Evolutionary conservation across 202 grass and related monocot species (phyloP).

Genomic region (Bolboschoenoplectus hybrid): DNA sequence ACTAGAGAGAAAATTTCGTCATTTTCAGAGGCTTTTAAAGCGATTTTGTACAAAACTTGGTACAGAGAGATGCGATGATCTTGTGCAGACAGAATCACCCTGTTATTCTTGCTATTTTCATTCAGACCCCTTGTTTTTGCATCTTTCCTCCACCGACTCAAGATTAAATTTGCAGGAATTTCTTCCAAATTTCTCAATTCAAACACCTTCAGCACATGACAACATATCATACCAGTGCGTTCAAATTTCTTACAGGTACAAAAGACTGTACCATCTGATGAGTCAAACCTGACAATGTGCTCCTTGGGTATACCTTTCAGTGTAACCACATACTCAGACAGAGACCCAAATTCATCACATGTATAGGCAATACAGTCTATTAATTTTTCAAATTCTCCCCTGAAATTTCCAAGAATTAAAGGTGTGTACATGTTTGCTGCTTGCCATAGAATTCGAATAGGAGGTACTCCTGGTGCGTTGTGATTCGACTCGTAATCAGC

Average conservation of each 20-base stretch:
- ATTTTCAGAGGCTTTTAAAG: slow-evolving; percentile 84
- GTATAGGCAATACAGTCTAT: slow-evolving; percentile 66
- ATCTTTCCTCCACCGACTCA: slow-evolving; percentile 88
- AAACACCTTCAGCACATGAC: slow-evolving; percentile 88
- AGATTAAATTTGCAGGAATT: slow-evolving; percentile 62
- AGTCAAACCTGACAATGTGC: slow-evolving; percentile 74
- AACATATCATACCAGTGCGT: slow-evolving; percentile 75
- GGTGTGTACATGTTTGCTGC: slow-evolving; percentile 78
- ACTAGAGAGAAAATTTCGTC: slow-evolving; percentile 62
- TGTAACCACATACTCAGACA: slow-evolving; percentile 67
- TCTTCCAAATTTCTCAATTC: slow-evolving; percentile 79
- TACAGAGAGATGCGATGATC: slow-evolving; percentile 67
- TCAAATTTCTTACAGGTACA: slow-evolving; percentile 90
- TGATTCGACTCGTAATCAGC: slow-evolving; percentile 75
- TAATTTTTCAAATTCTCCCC: slow-evolving; percentile 70
- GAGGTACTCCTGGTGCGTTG: slow-evolving; percentile 52
- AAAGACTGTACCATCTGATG: slow-evolving; percentile 59
- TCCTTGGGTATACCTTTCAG: slow-evolving; percentile 72
- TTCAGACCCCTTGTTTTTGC: slow-evolving; percentile 50
- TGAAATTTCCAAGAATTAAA: slow-evolving; percentile 60
- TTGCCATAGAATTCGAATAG: slow-evolving; percentile 68
- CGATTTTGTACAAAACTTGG: slow-evolving; percentile 70
- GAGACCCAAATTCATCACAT: slow-evolving; percentile 65
- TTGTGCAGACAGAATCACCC: slow-evolving; percentile 51
- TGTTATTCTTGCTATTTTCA: slow-evolving; percentile 47